phyloP scores from a whole-genome alignment of 495 filamentous ascomycete species.

The Recurvomyces mirabilis region DNA sequence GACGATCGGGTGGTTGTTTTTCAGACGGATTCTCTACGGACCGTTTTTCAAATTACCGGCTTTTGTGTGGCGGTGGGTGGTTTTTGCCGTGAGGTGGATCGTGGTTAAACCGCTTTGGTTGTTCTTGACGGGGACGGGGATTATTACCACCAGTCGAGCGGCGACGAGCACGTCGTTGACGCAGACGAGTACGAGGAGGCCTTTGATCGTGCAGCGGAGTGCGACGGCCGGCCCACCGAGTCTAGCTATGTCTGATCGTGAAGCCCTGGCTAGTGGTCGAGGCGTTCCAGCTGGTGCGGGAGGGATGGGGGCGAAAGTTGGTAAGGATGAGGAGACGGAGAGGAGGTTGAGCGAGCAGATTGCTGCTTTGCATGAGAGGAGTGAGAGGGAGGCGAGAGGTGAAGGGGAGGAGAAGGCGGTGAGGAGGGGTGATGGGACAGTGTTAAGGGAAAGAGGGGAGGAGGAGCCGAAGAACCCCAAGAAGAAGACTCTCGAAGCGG shows the following conservation, averaged over 20 bases:
- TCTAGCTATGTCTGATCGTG: conserved; percentile 13
- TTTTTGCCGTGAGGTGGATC: conserved; percentile 74
- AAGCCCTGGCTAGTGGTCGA: conserved; percentile 8
- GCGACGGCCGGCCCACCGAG: conserved; percentile 31
- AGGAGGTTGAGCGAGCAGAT: conserved; percentile 43
- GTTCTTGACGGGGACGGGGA: conserved; percentile 4
- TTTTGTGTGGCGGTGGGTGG: conserved; percentile 5
- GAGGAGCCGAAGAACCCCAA: conserved; percentile 52
- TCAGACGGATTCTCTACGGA: conserved; percentile 72
- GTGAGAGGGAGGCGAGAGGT: conserved; percentile 24
- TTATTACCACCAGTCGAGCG: conserved; percentile 6
- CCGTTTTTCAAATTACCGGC: conserved; percentile 40
- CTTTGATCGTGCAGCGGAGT: conserved; percentile 33
- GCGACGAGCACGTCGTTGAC: background rate
- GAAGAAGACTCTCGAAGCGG: conserved; percentile 77
- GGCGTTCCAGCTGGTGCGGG: conserved; percentile 29
- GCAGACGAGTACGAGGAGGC: background rate
- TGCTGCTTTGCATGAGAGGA: conserved; percentile 43
- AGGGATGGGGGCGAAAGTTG: conserved; percentile 29
- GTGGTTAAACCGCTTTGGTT: conserved; percentile 47
- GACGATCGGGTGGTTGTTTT: conserved; percentile 76
- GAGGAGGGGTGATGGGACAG: conserved; percentile 32
- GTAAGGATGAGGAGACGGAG: conserved; percentile 20
- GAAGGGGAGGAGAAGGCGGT: conserved; percentile 32
- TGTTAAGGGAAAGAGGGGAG: conserved; percentile 24